Conservation (phyloP, 2,329 filamentous ascomycete species). For the Aspergillus thermomutatus region DNA sequence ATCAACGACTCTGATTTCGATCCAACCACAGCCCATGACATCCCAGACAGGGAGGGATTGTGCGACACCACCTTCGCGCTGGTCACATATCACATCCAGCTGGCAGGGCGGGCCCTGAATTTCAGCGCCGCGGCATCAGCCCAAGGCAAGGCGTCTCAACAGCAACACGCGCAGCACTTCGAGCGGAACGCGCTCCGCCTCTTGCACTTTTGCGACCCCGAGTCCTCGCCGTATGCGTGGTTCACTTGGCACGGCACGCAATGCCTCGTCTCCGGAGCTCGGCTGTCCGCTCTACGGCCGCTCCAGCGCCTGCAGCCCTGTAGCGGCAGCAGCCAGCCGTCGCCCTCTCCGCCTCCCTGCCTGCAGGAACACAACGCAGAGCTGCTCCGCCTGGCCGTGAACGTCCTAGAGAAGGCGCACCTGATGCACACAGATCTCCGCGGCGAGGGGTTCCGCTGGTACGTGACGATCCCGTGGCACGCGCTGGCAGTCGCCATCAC, state of each 20-base stretch:
- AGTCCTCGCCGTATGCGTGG: constrained; percentile 27
- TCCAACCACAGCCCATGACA: constrained; percentile 4
- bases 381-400: constrained; percentile 6
- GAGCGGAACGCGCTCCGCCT: constrained; percentile 16
- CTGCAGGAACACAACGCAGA: background rate
- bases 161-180: constrained; percentile 6
- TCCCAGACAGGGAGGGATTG: constrained; percentile 17
- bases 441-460: constrained; percentile 31
- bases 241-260: constrained; percentile 26
- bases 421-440: constrained; percentile 26
- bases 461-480: constrained; percentile 25
- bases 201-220: constrained; percentile 28
- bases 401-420: constrained; percentile 22
- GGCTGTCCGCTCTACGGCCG: constrained; percentile 11
- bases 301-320: constrained; percentile 8
- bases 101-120: constrained; percentile 17
- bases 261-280: constrained; percentile 16
- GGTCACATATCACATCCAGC: constrained; percentile 23
- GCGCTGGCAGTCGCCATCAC: constrained; percentile 24
- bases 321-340: background rate
- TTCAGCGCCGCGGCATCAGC: background rate
- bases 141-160: background rate
- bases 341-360: background rate
- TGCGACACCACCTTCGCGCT: constrained; percentile 29
- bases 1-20: constrained; percentile 28